Percentiles rank a stretch among this genome's conserved stretches.
Conservation (phyloP, 1,284 basidiomycete genomes). For the Pascua guehoae region DNA sequence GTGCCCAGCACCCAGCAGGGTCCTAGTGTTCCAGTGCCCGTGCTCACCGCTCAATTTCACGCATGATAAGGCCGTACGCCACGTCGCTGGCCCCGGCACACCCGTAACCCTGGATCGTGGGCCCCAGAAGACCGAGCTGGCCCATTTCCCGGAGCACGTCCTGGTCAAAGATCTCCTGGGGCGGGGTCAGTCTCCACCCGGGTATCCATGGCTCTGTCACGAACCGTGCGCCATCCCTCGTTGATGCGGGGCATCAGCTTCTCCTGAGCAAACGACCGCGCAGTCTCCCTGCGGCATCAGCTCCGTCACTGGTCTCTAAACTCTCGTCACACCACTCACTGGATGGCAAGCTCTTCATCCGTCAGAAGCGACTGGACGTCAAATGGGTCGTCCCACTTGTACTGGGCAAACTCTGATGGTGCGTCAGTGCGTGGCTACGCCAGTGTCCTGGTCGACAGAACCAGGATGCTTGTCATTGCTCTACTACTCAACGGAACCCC, state of each 20-base stretch:
- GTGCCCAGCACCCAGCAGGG: neutral
- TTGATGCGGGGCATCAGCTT: constrained; percentile 79
- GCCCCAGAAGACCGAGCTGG: constrained; percentile 78
- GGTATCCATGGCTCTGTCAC: constrained; percentile 30
- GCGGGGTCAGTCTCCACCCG: neutral
- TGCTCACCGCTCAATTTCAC: constrained; percentile 79
- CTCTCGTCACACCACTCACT: constrained; percentile 47
- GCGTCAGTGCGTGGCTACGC: too few relatives aligned
- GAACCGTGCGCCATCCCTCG: constrained; percentile 82
- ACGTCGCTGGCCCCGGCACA: constrained; percentile 89
- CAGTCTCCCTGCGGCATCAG: constrained; percentile 62
- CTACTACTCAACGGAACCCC: too few relatives aligned
- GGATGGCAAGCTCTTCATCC: constrained; percentile 84
- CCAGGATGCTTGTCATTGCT: too few relatives aligned
- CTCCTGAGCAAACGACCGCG: constrained; percentile 80
- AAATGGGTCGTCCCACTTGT: constrained; percentile 77
- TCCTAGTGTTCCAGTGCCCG: too few relatives aligned
- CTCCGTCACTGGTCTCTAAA: neutral
- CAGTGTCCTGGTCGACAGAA: too few relatives aligned
- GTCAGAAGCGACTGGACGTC: constrained; percentile 72
- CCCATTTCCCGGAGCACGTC: constrained; percentile 88
- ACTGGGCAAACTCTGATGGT: constrained; percentile 53
- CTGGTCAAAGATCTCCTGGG: constrained; percentile 12
- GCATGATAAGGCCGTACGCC: constrained; percentile 86
- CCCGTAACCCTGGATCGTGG: constrained; percentile 89